Conservation (phyloP, 768 basidiomycete genomes). For the Collybia mongolica region DNA sequence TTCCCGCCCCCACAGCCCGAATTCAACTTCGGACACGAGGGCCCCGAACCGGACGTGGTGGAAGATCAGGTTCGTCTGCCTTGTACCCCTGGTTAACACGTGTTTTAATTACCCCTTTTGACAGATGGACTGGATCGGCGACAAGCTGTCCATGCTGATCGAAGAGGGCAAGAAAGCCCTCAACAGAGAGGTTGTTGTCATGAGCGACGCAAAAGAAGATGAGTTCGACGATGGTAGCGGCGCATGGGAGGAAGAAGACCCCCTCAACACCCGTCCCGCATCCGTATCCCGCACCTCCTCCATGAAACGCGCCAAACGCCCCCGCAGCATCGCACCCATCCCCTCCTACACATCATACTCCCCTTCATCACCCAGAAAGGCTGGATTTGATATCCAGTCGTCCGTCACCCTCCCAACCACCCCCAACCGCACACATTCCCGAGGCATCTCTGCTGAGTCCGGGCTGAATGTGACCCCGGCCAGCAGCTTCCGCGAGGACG, state of each 20-base stretch:
- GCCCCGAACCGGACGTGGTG: slow-evolving; percentile 32
- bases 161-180: slow-evolving; percentile 79
- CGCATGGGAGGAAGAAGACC: slow-evolving; percentile 69
- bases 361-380: slow-evolving; percentile 18
- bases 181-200: slow-evolving; percentile 73
- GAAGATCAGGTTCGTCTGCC: slow-evolving; percentile 41
- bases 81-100: neutral
- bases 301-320: slow-evolving; percentile 18
- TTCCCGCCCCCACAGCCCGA: slow-evolving; percentile 36
- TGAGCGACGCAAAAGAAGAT: slow-evolving; percentile 72
- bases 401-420: slow-evolving; percentile 13
- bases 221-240: slow-evolving; percentile 76
- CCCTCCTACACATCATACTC: slow-evolving; percentile 23
- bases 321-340: slow-evolving; percentile 20
- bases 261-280: slow-evolving; percentile 12
- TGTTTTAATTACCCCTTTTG: neutral
- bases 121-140: slow-evolving; percentile 85
- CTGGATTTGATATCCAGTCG: slow-evolving; percentile 4
- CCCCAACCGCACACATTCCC: slow-evolving; percentile 12
- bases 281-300: slow-evolving; percentile 26
- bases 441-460: slow-evolving; percentile 35
- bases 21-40: slow-evolving; percentile 36
- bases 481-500: slow-evolving; percentile 41
- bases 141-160: slow-evolving; percentile 66
- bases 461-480: slow-evolving; percentile 18